Conservation (phyloP, 1,284 basidiomycete genomes). For the Ganoderma resinaceum region DNA sequence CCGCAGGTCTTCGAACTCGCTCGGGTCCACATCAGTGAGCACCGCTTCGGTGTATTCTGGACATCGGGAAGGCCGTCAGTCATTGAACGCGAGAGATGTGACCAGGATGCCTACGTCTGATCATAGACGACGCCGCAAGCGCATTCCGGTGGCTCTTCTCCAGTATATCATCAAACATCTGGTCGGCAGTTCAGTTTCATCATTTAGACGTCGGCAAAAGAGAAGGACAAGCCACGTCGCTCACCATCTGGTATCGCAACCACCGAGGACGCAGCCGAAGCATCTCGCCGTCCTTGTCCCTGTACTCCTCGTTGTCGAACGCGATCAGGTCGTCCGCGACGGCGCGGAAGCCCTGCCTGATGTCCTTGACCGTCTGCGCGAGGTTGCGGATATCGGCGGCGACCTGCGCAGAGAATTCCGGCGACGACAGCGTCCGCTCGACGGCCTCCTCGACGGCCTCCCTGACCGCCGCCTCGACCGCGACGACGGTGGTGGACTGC, state of each 20-base stretch:
- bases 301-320: background rate
- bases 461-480: background rate
- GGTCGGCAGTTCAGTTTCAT: background rate
- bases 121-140: slow-evolving; percentile 10
- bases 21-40: slow-evolving; percentile 10
- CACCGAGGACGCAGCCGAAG: slow-evolving; percentile 1
- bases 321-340: background rate
- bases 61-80: background rate
- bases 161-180: slow-evolving; percentile 10
- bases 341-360: background rate
- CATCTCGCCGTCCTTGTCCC: background rate
- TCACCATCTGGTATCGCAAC: background rate
- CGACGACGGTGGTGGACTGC: background rate
- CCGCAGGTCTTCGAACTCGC: slow-evolving; percentile 2
- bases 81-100: no score
- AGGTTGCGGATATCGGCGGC: background rate
- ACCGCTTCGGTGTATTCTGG: slow-evolving; percentile 15
- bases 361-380: background rate
- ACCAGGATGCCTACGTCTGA: slow-evolving; percentile 7
- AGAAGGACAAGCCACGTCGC: background rate
- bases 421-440: background rate
- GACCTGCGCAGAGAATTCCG: background rate
- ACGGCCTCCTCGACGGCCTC: background rate
- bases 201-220: background rate
- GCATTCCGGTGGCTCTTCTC: slow-evolving; percentile 13